Conservation (phyloP, 306 rosid species). For the Vachellia collinsii region DNA sequence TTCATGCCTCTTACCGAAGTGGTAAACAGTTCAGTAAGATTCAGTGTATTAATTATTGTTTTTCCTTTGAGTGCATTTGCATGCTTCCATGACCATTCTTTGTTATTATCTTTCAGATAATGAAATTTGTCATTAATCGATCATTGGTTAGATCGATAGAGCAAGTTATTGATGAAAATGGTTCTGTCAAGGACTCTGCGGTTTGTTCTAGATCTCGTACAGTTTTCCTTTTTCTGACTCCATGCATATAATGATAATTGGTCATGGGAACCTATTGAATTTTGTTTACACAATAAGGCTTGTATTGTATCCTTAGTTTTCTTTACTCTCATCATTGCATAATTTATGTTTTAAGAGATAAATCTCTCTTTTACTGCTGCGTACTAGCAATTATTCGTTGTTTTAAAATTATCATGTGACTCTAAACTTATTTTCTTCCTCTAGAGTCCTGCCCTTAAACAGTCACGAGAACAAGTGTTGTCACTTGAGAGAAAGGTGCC, state of each 20-base stretch:
- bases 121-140: slow-evolving; percentile 64
- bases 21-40: slow-evolving; percentile 54
- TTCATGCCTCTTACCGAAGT: slow-evolving; percentile 89
- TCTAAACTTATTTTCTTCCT: slow-evolving; percentile 27
- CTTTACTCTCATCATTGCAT: slow-evolving; percentile 6
- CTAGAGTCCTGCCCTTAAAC: slow-evolving; percentile 74
- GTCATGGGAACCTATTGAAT: slow-evolving; percentile 26
- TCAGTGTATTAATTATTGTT: slow-evolving; percentile 15
- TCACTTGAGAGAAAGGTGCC: slow-evolving; percentile 77
- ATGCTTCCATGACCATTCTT: slow-evolving; percentile 27
- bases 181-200: slow-evolving; percentile 89
- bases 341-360: slow-evolving; percentile 24
- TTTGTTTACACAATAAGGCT: slow-evolving; percentile 31
- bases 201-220: slow-evolving; percentile 56
- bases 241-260: slow-evolving; percentile 8
- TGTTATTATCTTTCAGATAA: slow-evolving; percentile 60
- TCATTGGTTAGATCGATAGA: slow-evolving; percentile 73
- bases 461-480: slow-evolving; percentile 69
- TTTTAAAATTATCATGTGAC: slow-evolving; percentile 30
- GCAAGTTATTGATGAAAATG: slow-evolving; percentile 82
- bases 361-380: slow-evolving; percentile 31
- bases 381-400: slow-evolving; percentile 23
- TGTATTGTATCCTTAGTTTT: slow-evolving; percentile 23
- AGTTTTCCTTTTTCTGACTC: slow-evolving; percentile 23
- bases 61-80: slow-evolving; percentile 26